Evolutionary conservation across 2,329 filamentous ascomycete genomes (phyloP).

Genomic region (Thyridium curvatum): DNA sequence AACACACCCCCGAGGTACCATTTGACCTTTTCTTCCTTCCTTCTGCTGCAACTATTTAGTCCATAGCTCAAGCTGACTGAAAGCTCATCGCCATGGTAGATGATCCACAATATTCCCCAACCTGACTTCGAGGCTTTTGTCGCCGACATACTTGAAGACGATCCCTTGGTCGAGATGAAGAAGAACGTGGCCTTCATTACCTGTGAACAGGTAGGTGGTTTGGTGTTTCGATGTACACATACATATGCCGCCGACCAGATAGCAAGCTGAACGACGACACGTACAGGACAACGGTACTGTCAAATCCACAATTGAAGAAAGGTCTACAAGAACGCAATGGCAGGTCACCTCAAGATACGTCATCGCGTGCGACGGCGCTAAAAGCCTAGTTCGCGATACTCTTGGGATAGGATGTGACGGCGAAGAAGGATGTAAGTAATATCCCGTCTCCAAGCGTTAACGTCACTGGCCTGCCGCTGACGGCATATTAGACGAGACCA

Average conservation of each 20-base stretch:
- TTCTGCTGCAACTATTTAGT: too few relatives aligned
- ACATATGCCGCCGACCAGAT: too few relatives aligned
- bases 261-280: too few relatives aligned
- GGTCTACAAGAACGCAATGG: conserved; percentile 13
- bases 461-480: conserved; percentile 1
- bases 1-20: conserved; percentile 24
- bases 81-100: conserved; percentile 10
- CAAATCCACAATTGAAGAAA: conserved; percentile 22
- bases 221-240: too few relatives aligned
- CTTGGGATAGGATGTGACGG: conserved; percentile 30
- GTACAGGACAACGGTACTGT: conserved; percentile 15
- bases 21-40: too few relatives aligned
- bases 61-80: background rate
- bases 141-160: conserved; percentile 14
- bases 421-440: conserved; percentile 30
- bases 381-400: conserved; percentile 20
- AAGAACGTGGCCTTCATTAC: conserved; percentile 25
- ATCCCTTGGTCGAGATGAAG: conserved; percentile 19
- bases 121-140: conserved; percentile 30
- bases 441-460: too few relatives aligned
- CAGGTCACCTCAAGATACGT: conserved; percentile 22
- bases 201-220: conserved; percentile 22
- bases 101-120: conserved; percentile 36
- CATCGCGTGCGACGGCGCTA: conserved; percentile 28
- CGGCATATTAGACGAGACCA: conserved; percentile 27